Evolutionary conservation across 1,284 basidiomycete genomes (phyloP), one percentile per base, ranked within the genome.

Genomic region (Ustilago lituana): DNA sequence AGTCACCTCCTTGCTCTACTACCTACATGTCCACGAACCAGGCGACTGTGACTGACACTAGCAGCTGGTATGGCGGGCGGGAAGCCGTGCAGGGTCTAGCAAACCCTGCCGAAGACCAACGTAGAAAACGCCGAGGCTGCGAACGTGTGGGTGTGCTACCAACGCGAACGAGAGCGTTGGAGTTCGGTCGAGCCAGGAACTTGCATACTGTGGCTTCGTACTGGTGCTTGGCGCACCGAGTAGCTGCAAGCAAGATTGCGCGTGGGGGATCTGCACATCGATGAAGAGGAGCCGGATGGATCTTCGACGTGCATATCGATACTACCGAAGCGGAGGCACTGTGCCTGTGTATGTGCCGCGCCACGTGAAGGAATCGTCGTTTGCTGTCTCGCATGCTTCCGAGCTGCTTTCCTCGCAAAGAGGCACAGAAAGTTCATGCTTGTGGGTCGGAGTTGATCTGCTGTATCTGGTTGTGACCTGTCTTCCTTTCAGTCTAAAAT

Each of bases 261-360:
- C n/a, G n/a, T n/a, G n/a, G n/a, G 43, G 7, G 32, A 37, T 37
- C 33, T 10, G 24, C 33, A 27, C 17, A 54, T 54, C 38, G 24
- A 45, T 5, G 17, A 10, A 29, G 20, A 14, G 27, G 20, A 9
- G 27, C 23, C 23, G 22, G n/a, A 37, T 19, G 20, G 53, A 47
- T 55, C 53, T 48, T 55, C 53, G 53, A 55, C n/a, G 22, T 55
- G 52, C 52, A 55, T 46, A 9, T 33, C 22, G 41, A 6, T 32
- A n/a, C 6, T 9, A 20, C 44, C 26, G 22, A 27, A 43, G 43
- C 10, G n/a, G 15, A 12, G 45, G n/a, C n/a, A n/a, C n/a, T n/a
- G n/a, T n/a, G n/a, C n/a, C n/a, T n/a, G n/a, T n/a, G n/a, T n/a
- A n/a, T n/a, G n/a, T n/a, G n/a, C n/a, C 10, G 10, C 22, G 15